phyloP scores from a whole-genome alignment of 139 green algal species.

The Volvox africanus region DNA sequence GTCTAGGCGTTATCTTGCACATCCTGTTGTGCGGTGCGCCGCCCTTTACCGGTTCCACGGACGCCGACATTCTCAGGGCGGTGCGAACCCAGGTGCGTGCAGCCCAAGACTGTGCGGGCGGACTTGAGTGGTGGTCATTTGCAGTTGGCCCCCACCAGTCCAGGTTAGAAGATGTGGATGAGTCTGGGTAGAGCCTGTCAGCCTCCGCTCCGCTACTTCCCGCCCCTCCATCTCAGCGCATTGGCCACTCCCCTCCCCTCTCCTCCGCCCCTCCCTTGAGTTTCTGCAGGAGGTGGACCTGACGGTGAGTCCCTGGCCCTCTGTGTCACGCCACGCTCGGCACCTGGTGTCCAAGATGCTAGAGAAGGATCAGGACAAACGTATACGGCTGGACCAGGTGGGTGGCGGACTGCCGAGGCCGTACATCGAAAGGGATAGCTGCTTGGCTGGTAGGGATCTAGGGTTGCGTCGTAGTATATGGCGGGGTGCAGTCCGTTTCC shows the following conservation, averaged over 20 bases:
- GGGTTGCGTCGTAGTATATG: too few species aligned
- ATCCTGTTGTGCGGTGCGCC: conserved; percentile 53
- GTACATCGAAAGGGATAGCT: not conserved
- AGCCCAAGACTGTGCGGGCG: not conserved
- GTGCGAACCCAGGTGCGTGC: conserved; percentile 10
- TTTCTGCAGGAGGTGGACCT: conserved; percentile 20
- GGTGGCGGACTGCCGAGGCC: not conserved
- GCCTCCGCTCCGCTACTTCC: not conserved
- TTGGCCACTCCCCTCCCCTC: not conserved
- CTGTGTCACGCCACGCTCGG: conserved; percentile 26
- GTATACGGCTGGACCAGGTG: conserved; percentile 15
- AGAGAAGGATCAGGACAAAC: conserved; percentile 13
- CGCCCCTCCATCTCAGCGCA: not conserved
- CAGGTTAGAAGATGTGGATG: not conserved
- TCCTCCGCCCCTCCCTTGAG: not conserved
- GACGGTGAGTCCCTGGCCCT: not conserved
- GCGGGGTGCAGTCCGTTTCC: too few species aligned
- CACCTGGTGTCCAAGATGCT: conserved; percentile 38
- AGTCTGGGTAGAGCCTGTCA: not conserved
- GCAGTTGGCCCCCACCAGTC: too few species aligned
- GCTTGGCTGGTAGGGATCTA: too few species aligned
- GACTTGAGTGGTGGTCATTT: not conserved
- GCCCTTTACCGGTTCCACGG: conserved; percentile 50
- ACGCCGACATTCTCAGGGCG: conserved; percentile 21
- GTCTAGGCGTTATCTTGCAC: conserved; percentile 55